A percentile compares a stretch with the other conserved stretches of the same genome.
phyloP scores from a whole-genome alignment of 2,329 filamentous ascomycete species.

The Aurifilum marmelostoma region DNA sequence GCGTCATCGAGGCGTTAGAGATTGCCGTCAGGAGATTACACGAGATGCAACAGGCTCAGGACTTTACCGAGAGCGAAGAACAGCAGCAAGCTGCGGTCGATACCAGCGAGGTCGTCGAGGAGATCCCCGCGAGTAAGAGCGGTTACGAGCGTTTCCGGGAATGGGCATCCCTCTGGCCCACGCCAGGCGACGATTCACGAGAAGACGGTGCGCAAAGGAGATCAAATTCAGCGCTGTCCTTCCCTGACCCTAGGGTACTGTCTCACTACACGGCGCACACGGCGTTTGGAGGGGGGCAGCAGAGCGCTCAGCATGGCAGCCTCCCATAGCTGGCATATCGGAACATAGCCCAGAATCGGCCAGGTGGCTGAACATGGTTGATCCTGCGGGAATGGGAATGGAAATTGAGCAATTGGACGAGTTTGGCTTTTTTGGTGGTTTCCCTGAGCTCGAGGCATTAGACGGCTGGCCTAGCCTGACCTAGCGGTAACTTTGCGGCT shows the following conservation, averaged over 20 bases:
- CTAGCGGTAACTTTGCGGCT: not conserved
- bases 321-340: not conserved
- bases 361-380: slow-evolving; percentile 26
- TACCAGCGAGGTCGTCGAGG: not conserved
- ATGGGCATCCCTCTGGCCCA: slow-evolving; percentile 27
- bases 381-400: slow-evolving; percentile 13
- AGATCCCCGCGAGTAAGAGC: slow-evolving; percentile 21
- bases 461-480: slow-evolving; percentile 24
- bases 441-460: slow-evolving; percentile 27
- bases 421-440: slow-evolving; percentile 26
- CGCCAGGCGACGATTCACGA: not conserved
- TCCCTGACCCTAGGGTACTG: not conserved
- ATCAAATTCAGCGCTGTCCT: not conserved
- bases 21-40: slow-evolving; percentile 27
- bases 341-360: slow-evolving; percentile 26
- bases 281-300: not conserved
- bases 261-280: not conserved
- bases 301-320: not conserved
- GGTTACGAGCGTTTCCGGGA: slow-evolving; percentile 28
- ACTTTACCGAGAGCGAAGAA: not conserved
- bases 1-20: slow-evolving; percentile 29
- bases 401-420: slow-evolving; percentile 23
- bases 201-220: not conserved
- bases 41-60: slow-evolving; percentile 24
- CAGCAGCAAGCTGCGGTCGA: not conserved